Base-by-base conservation (phyloP, 306 rosid genomes). In the Trichosanthes cucumerina region DNA sequence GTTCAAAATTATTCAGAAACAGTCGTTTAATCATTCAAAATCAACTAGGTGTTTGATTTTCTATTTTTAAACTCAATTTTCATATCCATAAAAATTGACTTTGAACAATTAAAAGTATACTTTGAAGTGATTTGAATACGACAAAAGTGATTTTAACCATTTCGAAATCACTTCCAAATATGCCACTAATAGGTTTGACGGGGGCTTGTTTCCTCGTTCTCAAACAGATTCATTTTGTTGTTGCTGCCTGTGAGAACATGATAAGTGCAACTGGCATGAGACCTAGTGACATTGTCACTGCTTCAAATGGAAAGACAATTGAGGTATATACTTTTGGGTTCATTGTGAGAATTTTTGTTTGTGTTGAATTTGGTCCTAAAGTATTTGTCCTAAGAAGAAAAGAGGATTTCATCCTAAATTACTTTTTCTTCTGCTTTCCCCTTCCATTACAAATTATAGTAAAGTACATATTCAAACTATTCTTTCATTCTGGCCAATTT, bases 231-330 rank as follows among this genome's bases (percentile, higher is more conserved):
- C 99, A 95, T 87, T 95, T 95, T 84, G 79, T 95, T 53, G 96
- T 95, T 71, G 97, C 99, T 75, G 99, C 99, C 68, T 95, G 99
- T 86, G 99, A 95, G 91, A 95, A 95, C 82, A 95, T 95, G 99
- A 95, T 95, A 23, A 95, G 99, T 84, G 97, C 97, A 87, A 88
- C 96, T 62, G 97, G 99, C 62, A 90, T 95, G 99, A 89, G 99
- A 83, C 99, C 99, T 41, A 97, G 97, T 80, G 99, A 95, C 68
- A 70, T 95, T 88, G 82, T 95, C 82, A 95, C 99, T 59, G 99
- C 99, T 78, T 91, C 97, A 84, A 95, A 95, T 88, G 99, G 99
- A 85, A 95, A 95, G 90, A 95, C 99, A 78, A 92, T 95, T 78
- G 99, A 95, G 97, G 99, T 91, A 80, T 53, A 72, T 54, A 43